Evolutionary conservation across 2,329 filamentous ascomycete species (phyloP).

Genomic region (Ophiostoma sp.): DNA sequence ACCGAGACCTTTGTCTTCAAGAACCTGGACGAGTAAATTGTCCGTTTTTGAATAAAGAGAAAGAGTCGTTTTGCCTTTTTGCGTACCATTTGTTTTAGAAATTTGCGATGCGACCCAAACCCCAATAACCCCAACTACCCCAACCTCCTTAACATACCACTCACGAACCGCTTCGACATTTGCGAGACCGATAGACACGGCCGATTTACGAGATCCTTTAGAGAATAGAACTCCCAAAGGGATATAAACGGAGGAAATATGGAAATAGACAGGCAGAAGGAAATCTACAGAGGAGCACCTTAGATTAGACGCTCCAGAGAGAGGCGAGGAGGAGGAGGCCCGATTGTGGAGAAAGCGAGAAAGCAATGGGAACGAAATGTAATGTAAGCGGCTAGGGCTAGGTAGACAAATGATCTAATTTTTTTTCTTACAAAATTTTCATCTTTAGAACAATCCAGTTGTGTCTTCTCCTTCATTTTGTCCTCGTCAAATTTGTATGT

Average conservation of each 20-base stretch:
- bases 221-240: not conserved
- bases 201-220: not conserved
- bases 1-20: slow-evolving; percentile 66
- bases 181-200: slow-evolving; percentile 10
- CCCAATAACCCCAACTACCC: not conserved
- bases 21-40: slow-evolving; percentile 44
- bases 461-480: not conserved
- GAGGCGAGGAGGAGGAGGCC: not conserved
- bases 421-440: not conserved
- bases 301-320: not conserved
- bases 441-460: not conserved
- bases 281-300: not conserved
- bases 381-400: not conserved
- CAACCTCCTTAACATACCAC: not conserved
- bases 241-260: not conserved
- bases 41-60: not conserved
- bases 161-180: not conserved
- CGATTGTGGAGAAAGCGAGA: not conserved
- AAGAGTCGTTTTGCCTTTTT: not conserved
- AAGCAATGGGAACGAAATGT: not conserved
- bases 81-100: not conserved
- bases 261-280: not conserved
- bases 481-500: slow-evolving; percentile 11
- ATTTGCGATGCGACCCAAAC: not conserved
- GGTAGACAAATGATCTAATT: not conserved